Percentiles rank a stretch among this genome's conserved stretches.
Evolutionary conservation across 805 yeast species (phyloP).

Genomic region (Kodamaea hsintzibuensis): DNA sequence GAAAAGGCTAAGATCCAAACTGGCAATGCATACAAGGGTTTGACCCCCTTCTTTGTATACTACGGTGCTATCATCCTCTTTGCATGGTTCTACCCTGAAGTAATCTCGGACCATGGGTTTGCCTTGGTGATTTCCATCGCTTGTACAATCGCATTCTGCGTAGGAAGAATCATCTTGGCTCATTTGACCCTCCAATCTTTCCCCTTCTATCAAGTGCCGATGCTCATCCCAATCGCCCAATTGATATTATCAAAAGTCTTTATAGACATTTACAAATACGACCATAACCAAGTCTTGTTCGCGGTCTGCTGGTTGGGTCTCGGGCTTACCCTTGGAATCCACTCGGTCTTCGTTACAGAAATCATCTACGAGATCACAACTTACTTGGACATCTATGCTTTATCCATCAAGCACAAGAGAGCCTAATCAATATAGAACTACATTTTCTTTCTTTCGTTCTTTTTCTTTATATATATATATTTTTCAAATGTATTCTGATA

Average conservation of each 20-base stretch:
- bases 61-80: constrained; percentile 50
- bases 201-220: constrained; percentile 73
- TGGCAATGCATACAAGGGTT: constrained; percentile 47
- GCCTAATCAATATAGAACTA: constrained; percentile 19
- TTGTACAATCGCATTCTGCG: constrained; percentile 73
- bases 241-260: constrained; percentile 34
- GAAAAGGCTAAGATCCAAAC: constrained; percentile 38
- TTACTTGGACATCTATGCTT: constrained; percentile 82
- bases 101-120: constrained; percentile 44
- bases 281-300: constrained; percentile 43
- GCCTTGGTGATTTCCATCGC: constrained; percentile 74
- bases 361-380: constrained; percentile 77
- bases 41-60: constrained; percentile 67
- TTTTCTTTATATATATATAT: neutral
- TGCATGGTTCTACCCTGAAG: constrained; percentile 51
- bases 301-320: constrained; percentile 65
- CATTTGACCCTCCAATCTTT: constrained; percentile 80
- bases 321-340: constrained; percentile 66
- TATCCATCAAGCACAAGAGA: constrained; percentile 78
- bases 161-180: constrained; percentile 87
- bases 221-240: constrained; percentile 62
- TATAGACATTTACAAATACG: constrained; percentile 37
- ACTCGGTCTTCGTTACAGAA: constrained; percentile 71
- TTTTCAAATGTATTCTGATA: neutral
- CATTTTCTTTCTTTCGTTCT: no score